Evolutionary conservation across 371 early-diverging fungal species (phyloP).

Genomic region (Mucor irregularis): DNA sequence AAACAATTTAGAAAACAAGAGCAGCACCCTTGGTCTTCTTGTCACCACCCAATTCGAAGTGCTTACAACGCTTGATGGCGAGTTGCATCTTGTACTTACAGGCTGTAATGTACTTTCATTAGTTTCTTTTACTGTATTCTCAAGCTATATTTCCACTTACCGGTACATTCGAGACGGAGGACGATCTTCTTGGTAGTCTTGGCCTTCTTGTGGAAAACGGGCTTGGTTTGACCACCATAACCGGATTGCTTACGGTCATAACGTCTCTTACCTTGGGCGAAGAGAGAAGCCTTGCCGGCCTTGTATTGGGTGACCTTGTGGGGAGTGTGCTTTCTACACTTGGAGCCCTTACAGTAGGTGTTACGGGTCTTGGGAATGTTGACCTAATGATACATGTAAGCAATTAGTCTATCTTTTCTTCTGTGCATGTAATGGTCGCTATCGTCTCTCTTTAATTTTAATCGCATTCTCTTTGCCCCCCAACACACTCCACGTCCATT

Average conservation of each 20-base stretch:
- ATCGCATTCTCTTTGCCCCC: too few species aligned
- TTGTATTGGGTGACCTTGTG: conserved; percentile 99
- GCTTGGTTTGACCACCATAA: conserved; percentile 99
- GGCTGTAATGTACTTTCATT: conserved; percentile 44
- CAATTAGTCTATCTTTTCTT: too few species aligned
- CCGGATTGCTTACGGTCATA: conserved; percentile 83
- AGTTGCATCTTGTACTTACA: conserved; percentile 98
- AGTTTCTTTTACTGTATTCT: too few species aligned
- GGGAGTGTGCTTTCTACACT: conserved; percentile 97
- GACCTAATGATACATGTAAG: conserved; percentile 66
- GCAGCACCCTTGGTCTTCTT: conserved; percentile 88
- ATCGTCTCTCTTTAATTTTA: too few species aligned
- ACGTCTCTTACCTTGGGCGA: conserved; percentile 91
- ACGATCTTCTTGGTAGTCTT: conserved; percentile 99
- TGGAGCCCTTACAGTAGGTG: conserved; percentile 95
- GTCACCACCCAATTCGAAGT: conserved; percentile 99
- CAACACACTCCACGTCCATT: too few species aligned
- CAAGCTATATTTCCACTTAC: too few species aligned
- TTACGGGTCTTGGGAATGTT: conserved; percentile 97
- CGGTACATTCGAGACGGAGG: conserved; percentile 97
- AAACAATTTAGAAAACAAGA: conserved; percentile 67
- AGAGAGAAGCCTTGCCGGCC: conserved; percentile 98
- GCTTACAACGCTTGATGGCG: conserved; percentile 98
- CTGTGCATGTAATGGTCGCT: too few species aligned
- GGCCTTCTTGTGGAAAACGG: conserved; percentile 94